Conservation (phyloP, 2,329 filamentous ascomycete species). For the Alternaria sp. region DNA sequence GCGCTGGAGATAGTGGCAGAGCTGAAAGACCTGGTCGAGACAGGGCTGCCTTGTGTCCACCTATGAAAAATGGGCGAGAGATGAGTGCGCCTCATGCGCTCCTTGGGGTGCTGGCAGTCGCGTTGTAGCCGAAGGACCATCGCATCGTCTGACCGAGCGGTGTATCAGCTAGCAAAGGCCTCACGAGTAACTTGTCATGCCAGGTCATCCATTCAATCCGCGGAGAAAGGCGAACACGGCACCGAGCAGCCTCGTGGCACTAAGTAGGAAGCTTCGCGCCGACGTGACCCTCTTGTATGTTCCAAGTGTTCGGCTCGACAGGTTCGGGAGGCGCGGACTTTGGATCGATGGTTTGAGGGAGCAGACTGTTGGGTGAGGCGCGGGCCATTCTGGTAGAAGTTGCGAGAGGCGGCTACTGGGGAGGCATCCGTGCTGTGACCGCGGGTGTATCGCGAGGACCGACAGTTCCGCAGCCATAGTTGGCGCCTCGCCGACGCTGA, state of each 20-base stretch:
- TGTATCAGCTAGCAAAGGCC: accelerated
- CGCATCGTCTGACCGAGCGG: too few relatives aligned
- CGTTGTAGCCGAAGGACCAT: background rate
- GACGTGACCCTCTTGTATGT: background rate
- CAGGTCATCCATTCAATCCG: too few relatives aligned
- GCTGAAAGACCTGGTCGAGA: background rate
- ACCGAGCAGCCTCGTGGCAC: background rate
- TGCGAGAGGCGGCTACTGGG: background rate
- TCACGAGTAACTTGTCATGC: too few relatives aligned
- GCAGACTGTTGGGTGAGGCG: background rate
- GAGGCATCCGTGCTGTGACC: too few relatives aligned
- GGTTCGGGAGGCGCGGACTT: background rate
- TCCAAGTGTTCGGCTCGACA: background rate
- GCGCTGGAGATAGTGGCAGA: background rate
- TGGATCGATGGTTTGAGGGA: background rate
- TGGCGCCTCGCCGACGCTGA: background rate
- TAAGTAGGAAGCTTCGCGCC: background rate
- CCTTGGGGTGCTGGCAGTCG: background rate
- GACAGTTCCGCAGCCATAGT: background rate
- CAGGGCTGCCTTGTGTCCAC: background rate
- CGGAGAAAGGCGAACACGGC: background rate
- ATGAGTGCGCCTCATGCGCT: background rate
- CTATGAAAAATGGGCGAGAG: background rate
- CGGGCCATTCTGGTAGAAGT: background rate
- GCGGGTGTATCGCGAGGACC: background rate